Base-by-base conservation (phyloP, 73 alveolate genomes). In the Halteria grandinella region DNA sequence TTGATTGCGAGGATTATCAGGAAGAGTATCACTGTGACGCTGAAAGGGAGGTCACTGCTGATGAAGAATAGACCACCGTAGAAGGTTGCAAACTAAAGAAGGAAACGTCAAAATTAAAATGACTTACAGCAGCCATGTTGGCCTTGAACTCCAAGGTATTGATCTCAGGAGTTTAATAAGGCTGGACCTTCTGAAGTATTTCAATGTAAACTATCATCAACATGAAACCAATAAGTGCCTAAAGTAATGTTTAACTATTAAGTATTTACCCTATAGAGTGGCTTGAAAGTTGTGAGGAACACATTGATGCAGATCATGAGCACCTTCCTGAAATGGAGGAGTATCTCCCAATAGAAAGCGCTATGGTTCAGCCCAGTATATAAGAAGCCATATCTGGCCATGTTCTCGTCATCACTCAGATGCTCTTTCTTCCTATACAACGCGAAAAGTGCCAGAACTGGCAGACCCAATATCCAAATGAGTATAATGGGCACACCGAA, bases 1-100 rank as follows among this genome's bases (percentile, higher is more conserved):
- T 70, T 70, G 3, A 49, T 4, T 1, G 31, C 21, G 1, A 70
- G 7, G 15, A 70, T 29, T 12, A 32, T n/a, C 1, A 49, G 28
- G 55, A 70, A 52, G 7, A 70, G 41, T 1, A 70, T 12, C 57
- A 49, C 11, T 14, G 53, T 18, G 40, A 70, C 18, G 27, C 0
- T 24, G 25, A 18, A 10, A 1, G 83, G 70, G 25, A 50, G 23
- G 6, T 51, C 75, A 36, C 18, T 41, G 14, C 24, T 20, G 45
- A 79, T 51, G 50, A 82, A 82, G 75, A 71, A 57, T 37, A 82
- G 41, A 8, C 86, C 91, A 4, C 83, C 91, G 63, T 70, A 82
- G 32, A 82, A 69, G 14, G 91, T 82, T 5, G 59, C 39, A 33
- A 71, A 50, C 49, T 79, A 82, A 10, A 48, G 10, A 18, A 57